Evolutionary conservation across 257 asterid species (phyloP).

Genomic region (Penstemon barbatus): DNA sequence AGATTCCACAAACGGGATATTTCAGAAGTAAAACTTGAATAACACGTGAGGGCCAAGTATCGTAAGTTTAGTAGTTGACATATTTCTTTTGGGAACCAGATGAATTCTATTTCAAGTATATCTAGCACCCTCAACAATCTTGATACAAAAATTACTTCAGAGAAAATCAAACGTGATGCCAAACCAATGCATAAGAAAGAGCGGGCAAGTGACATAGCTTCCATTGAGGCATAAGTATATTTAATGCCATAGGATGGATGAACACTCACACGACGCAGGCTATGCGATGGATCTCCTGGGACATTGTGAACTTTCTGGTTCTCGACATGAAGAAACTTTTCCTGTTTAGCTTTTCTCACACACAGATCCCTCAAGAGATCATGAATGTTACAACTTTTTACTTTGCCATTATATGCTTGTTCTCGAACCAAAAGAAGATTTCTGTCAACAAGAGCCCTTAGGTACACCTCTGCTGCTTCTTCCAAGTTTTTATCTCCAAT

Average conservation of each 20-base stretch:
- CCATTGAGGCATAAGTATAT: too few relatives aligned
- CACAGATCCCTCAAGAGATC: conserved; percentile 33
- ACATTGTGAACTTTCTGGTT: neutral
- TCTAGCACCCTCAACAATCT: conserved; percentile 21
- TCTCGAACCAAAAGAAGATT: conserved; percentile 18
- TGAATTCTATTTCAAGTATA: neutral
- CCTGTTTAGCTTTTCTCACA: conserved; percentile 22
- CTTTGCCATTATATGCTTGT: conserved; percentile 10
- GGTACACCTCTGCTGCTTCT: conserved; percentile 27
- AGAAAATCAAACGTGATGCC: too few relatives aligned
- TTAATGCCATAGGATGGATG: too few relatives aligned
- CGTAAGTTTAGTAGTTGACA: conserved; percentile 1
- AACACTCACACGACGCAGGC: neutral
- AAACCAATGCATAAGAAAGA: neutral
- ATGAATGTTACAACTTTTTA: conserved; percentile 26
- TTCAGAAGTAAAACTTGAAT: neutral
- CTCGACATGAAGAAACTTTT: conserved; percentile 15
- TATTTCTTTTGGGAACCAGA: conserved; percentile 6
- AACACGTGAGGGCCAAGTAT: conserved; percentile 11
- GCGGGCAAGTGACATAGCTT: conserved; percentile 7
- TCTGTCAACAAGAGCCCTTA: conserved; percentile 26
- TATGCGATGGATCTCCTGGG: neutral
- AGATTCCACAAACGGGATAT: conserved; percentile 18
- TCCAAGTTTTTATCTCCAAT: conserved; percentile 19
- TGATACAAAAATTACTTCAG: neutral